phyloP scores from a whole-genome alignment of 331 rosid genomes.

The Acacia pycnantha region DNA sequence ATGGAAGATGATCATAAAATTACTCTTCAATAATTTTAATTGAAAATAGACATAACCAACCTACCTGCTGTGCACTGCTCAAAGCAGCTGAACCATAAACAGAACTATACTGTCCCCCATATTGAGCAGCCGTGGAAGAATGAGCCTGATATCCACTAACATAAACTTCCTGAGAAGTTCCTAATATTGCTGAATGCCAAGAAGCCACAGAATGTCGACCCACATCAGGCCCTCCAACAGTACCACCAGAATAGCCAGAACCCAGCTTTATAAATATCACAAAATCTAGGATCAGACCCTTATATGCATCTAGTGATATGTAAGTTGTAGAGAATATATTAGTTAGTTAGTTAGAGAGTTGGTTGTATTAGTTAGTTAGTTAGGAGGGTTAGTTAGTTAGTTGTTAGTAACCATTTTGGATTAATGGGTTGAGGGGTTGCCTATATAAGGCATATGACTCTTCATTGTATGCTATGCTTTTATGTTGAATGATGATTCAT shows the following conservation, averaged over 20 bases:
- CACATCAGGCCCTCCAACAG: conserved; percentile 81
- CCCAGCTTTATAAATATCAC: conserved; percentile 53
- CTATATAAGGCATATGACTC: too few relatives aligned
- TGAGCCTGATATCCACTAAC: conserved; percentile 68
- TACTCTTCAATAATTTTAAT: neutral
- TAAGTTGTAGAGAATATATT: too few relatives aligned
- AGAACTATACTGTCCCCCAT: conserved; percentile 92
- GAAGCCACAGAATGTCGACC: conserved; percentile 68
- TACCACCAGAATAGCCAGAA: conserved; percentile 64
- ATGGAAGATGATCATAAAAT: neutral
- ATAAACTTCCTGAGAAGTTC: conserved; percentile 72
- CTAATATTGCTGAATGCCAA: conserved; percentile 79
- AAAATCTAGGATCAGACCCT: conserved; percentile 19
- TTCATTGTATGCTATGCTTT: too few relatives aligned
- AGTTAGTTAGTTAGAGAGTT: too few relatives aligned
- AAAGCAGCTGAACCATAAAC: conserved; percentile 77
- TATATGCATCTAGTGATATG: neutral
- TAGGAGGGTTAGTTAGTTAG: too few relatives aligned
- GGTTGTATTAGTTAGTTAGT: too few relatives aligned
- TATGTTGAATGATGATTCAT: too few relatives aligned
- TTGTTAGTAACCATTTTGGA: too few relatives aligned
- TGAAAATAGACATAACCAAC: neutral
- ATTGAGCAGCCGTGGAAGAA: conserved; percentile 64
- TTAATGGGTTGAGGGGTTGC: too few relatives aligned
- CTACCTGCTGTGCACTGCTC: conserved; percentile 76